Base-by-base conservation (phyloP, 495 filamentous ascomycete genomes). In the Entonaema liquescens region DNA sequence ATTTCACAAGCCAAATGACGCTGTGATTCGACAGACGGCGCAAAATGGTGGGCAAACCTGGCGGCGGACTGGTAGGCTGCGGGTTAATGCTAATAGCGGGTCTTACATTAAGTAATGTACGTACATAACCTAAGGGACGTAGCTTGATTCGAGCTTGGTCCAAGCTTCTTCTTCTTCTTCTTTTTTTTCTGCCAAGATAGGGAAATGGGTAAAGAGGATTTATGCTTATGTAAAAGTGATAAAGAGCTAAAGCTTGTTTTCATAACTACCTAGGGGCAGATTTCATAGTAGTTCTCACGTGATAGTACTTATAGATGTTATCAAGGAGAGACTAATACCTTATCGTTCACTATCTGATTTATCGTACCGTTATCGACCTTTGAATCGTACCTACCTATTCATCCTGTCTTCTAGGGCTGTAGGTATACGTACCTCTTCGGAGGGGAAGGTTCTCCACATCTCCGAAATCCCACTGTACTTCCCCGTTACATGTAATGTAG, bases 1-100 rank as follows among this genome's bases (percentile, higher is more conserved):
- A 73, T 62, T 73, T 73, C 70, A 73, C 65, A 62, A 62, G 70
- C 65, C 52, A 62, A 38, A 73, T 73, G 65, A 73, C 70, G 65
- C 65, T 68, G 70, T 73, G 70, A 73, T 73, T 73, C 70, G 69
- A 67, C 55, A 38, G 38, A 57, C 19, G n/a, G 33, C 11, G 52
- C 38, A 65, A 62, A 67, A 63, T 67, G 69, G 70, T 73, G 70
- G 65, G 57, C 61, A 21, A 57, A 47, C 19, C 42, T 47, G 42
- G 7, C 19, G 42, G 42, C 42, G 42, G 42, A 19, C 42, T 21
- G 17, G 17, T 9, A 47, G 19, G 42, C 8, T 47, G 42, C 42
- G 38, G 38, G 38, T 40, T 40, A 40, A 40, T 40, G 38, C 38
- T 47, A 47, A 23, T 8, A 47, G 19, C 19, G 42, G 42, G 42